phyloP scores from a whole-genome alignment of 2,329 filamentous ascomycete species.

The Zarea fungicola region DNA sequence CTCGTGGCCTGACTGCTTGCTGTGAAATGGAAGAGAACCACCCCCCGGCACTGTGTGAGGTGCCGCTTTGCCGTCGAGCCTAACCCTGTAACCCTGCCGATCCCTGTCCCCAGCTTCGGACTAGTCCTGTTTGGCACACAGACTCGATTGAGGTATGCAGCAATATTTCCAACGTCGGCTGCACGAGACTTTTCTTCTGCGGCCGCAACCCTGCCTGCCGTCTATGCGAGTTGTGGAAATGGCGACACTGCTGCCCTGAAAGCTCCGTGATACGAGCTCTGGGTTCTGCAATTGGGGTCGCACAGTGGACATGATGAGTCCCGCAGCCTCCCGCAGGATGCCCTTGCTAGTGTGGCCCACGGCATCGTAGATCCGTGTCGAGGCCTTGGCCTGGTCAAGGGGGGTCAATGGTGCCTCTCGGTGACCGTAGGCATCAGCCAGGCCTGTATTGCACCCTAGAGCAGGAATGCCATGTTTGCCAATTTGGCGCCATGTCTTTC shows the following conservation, averaged over 20 bases:
- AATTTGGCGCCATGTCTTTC: no score
- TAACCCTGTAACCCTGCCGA: neutral
- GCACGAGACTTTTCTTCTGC: no score
- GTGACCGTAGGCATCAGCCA: neutral
- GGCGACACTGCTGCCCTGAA: no score
- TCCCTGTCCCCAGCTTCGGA: neutral
- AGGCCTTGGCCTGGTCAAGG: neutral
- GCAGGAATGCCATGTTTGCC: no score
- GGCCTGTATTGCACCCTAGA: no score
- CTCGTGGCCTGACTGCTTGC: neutral
- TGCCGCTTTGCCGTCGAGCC: constrained; percentile 9
- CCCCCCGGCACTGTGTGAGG: neutral
- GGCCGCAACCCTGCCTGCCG: no score
- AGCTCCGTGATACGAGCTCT: no score
- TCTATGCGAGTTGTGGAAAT: no score
- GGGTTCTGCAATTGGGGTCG: no score
- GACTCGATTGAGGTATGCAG: no score
- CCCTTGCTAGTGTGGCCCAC: neutral
- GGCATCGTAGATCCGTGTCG: constrained; percentile 3
- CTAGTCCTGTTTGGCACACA: neutral
- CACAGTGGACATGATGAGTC: no score
- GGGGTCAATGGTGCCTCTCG: neutral
- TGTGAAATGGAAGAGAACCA: neutral
- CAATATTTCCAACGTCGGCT: no score
- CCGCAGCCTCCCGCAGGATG: neutral